Evolutionary conservation across 345 rosid species (phyloP), one percentile per base, ranked within the genome.

Genomic region (Pelargonium nanum): DNA sequence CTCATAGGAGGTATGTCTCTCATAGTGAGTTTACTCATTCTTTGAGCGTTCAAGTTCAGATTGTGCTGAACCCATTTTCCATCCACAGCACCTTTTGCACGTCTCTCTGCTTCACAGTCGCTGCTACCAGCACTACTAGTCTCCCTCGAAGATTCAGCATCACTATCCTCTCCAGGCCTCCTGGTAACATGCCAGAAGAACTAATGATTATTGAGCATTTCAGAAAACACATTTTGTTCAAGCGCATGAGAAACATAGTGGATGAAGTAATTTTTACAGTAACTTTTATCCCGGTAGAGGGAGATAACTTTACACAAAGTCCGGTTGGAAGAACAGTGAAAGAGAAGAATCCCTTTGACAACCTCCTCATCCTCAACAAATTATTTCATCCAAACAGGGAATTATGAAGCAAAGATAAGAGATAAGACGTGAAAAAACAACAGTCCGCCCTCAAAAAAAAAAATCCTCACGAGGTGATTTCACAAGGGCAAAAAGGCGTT

Each of bases 111-210:
- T 48, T 68, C 77, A 51, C 57, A 59, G 10, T 77, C 78, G 55
- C 75, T 70, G 30, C 69, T 71, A 28, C 65, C 72, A 19, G 63
- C 70, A 68, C 76, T 71, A 57, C 77, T 75, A 6, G 63, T 62
- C 65, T 73, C 81, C 69, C 81, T 75, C 0, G 72, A 77, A 56
- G 80, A 71, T 53, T 70, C 74, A 6, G 69, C 76, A 60, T 77
- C 83, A 65, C 73, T 61, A 57, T 74, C 75, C 52, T 78, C 80
- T 45, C 73, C 68, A 30, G 24, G 63, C 66, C 64, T 74, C 68
- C 81, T 68, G 67, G n/a, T n/a, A n/a, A n/a, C 32, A 28, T 28
- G 32, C 7, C 32, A 28, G 4, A 28, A 28, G 32, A 28, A 2
- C 3, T 28, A 28, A 28, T 28, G 32, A 28, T 7, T 7, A 28